A percentile compares a stretch with the other conserved stretches of the same genome.
phyloP scores from a whole-genome alignment of 257 asterid species.

The Pogostemon cablin region DNA sequence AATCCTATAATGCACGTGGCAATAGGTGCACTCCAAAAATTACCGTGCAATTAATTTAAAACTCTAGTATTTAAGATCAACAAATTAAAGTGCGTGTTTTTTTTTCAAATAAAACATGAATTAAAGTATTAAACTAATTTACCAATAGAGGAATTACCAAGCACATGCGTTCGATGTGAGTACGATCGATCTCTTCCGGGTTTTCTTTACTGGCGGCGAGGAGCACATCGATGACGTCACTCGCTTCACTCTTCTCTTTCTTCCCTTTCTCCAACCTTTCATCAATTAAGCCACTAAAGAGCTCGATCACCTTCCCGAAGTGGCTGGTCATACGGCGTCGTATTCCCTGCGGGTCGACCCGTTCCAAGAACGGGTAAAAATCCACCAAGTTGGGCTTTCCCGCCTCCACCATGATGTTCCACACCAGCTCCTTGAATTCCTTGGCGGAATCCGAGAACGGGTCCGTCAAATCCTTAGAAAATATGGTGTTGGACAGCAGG shows the following conservation, averaged over 20 bases:
- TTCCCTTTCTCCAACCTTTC: constrained; percentile 47
- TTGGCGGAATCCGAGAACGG: constrained; percentile 54
- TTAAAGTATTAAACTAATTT: background rate
- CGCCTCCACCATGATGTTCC: constrained; percentile 53
- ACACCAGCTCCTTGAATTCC: constrained; percentile 62
- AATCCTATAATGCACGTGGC: too few species aligned
- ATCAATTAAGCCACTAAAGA: constrained; percentile 44
- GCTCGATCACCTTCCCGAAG: constrained; percentile 39
- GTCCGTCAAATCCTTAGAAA: constrained; percentile 56
- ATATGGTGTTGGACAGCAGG: constrained; percentile 51
- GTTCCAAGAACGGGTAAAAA: constrained; percentile 49
- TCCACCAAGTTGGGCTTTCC: constrained; percentile 73
- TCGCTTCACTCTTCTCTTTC: constrained; percentile 12
- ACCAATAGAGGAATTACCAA: constrained; percentile 40
- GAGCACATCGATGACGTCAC: constrained; percentile 53
- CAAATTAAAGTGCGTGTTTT: too few species aligned
- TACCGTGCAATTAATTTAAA: too few species aligned
- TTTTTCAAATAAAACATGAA: too few species aligned
- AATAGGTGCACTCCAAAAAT: too few species aligned
- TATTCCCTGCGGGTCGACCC: constrained; percentile 64
- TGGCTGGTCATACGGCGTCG: constrained; percentile 46
- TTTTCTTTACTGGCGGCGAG: constrained; percentile 43
- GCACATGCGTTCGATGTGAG: constrained; percentile 71
- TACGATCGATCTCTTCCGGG: constrained; percentile 60
- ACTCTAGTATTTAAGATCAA: too few species aligned